Evolutionary conservation across 176 grass and related monocot species (phyloP).

Genomic region (Lolium multiflorum): DNA sequence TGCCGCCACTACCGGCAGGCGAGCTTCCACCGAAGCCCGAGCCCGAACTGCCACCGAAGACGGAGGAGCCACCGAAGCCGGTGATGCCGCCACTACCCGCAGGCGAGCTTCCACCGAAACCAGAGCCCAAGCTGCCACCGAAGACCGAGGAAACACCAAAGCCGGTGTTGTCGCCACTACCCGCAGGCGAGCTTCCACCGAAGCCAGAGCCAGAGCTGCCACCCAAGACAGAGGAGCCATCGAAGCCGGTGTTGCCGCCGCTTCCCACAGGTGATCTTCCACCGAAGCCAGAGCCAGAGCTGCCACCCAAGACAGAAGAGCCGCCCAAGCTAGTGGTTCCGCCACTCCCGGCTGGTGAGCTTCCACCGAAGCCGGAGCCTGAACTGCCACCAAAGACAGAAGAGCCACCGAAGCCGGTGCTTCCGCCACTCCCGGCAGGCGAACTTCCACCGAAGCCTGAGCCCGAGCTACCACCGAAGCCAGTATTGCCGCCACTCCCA

Average conservation of each 20-base stretch:
- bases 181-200: neutral
- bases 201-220: neutral
- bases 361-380: fast-evolving
- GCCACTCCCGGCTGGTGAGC: neutral
- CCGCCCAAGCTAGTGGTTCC: neutral
- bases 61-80: neutral
- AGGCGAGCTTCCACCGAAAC: neutral
- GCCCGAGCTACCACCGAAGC: neutral
- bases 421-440: neutral
- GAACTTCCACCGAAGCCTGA: neutral
- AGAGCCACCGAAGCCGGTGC: neutral
- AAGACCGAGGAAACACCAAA: neutral
- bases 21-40: neutral
- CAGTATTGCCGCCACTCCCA: neutral
- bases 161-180: neutral
- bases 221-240: fast-evolving
- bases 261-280: neutral
- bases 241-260: neutral
- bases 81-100: neutral
- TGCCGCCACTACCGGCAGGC: neutral
- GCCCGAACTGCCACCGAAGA: neutral
- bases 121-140: neutral
- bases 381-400: neutral
- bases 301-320: neutral
- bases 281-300: neutral